Base-by-base conservation (phyloP, 331 rosid species). In the Saraca asoca region DNA sequence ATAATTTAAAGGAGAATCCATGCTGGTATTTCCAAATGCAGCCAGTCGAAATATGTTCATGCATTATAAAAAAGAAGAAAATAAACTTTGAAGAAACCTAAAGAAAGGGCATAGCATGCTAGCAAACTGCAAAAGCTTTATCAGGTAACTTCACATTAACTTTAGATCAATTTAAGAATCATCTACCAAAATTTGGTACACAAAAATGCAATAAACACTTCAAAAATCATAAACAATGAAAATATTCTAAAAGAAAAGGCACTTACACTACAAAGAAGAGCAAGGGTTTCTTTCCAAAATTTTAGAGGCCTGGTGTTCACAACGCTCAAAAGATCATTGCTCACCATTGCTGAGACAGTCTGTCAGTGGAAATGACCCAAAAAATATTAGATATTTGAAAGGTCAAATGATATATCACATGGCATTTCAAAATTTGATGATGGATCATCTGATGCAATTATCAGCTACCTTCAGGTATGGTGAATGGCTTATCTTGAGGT, bases 201-300 rank as follows among this genome's bases (percentile, higher is more conserved):
- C 2, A 45, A 53, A 52, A 64, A 39, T 12, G 44, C 16, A 64
- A 34, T 15, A 16, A 50, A 29, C 53, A n/a, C 29, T 55, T 58
- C 14, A 15, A 68, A 68, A 62, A 58, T 3, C 12, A 17, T 43
- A 66, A 44, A 12, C 51, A 34, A 24, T 35, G 15, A 42, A 62
- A 64, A 62, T 58, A 24, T 24, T 24, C 31, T 18, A 63, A 64
- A 31, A 64, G 64, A 15, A 58, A 56, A 14, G 33, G 67, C 67
- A 86, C 99, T 84, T 86, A 94, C 99, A 79, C 95, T 94, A 71
- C 99, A 94, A 31, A 94, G 97, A 82, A 94, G 96, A 64, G 99
- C 99, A 67, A 94, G 99, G 48, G 99, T 94, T 80, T 94, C 97
- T 78, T 90, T 94, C 99, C 99, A 94, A 75, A 86, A 90, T 58